Evolutionary conservation across 129 eudicot genomes (phyloP).

Genomic region (Saposhnikovia divaricata): DNA sequence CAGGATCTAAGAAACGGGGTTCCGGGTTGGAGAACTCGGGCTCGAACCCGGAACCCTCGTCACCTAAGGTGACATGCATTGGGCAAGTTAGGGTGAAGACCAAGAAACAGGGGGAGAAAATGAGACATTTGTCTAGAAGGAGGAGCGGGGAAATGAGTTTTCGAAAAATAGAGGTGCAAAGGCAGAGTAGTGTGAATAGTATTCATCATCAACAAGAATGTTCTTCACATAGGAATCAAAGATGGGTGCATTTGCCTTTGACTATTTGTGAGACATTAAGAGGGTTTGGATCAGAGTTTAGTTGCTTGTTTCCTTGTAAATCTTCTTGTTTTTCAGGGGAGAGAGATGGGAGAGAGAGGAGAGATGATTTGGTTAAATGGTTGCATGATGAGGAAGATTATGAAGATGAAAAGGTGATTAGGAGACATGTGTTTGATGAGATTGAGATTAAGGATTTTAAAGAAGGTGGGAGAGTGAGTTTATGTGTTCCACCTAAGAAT

Average conservation of each 20-base stretch:
- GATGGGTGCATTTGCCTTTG: slow-evolving; percentile 86
- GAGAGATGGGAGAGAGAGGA: slow-evolving; percentile 17
- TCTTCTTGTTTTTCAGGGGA: slow-evolving; percentile 43
- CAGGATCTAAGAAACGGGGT: slow-evolving; percentile 28
- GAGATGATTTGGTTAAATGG: slow-evolving; percentile 54
- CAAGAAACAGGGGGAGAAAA: slow-evolving; percentile 14
- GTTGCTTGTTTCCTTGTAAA: slow-evolving; percentile 72
- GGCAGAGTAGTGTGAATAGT: slow-evolving; percentile 17
- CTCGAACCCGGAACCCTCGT: slow-evolving; percentile 17
- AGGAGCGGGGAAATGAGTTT: slow-evolving; percentile 56
- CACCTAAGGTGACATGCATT: slow-evolving; percentile 22
- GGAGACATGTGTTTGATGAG: slow-evolving; percentile 87
- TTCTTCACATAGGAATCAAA: slow-evolving; percentile 53
- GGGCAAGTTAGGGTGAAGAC: slow-evolving; percentile 19
- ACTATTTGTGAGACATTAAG: slow-evolving; percentile 74
- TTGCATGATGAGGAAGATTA: slow-evolving; percentile 49
- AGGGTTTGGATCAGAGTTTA: slow-evolving; percentile 63
- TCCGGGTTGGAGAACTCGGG: background rate
- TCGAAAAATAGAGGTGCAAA: slow-evolving; percentile 34
- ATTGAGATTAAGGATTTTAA: slow-evolving; percentile 51
- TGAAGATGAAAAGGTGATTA: slow-evolving; percentile 18
- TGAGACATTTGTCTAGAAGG: slow-evolving; percentile 13
- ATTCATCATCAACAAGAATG: slow-evolving; percentile 31
- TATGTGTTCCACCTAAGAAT: slow-evolving; percentile 56
- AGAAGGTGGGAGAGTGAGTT: slow-evolving; percentile 38